phyloP scores from a whole-genome alignment of 2,329 filamentous ascomycete genomes.

The Trichoderma cornu-damae region DNA sequence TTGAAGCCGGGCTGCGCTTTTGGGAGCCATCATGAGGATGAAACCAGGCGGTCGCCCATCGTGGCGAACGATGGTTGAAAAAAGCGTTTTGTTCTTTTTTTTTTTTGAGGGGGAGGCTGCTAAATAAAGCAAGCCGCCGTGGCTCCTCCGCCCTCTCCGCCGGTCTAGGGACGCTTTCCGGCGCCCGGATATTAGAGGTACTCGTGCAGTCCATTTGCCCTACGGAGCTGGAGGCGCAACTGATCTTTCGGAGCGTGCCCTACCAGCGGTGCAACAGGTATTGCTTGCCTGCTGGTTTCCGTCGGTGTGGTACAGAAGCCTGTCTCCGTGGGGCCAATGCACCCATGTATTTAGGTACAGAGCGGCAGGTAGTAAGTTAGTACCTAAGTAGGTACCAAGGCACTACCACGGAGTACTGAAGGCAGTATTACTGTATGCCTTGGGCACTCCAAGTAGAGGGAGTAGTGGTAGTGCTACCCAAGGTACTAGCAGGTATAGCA shows the following conservation, averaged over 20 bases:
- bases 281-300: conserved; percentile 10
- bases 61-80: too few relatives aligned
- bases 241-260: background rate
- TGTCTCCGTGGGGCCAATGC: background rate
- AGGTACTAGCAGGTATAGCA: too few relatives aligned
- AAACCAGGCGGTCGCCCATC: background rate
- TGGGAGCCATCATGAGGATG: conserved; percentile 1
- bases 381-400: too few relatives aligned
- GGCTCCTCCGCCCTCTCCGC: conserved; percentile 1
- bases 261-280: background rate
- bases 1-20: conserved; percentile 5
- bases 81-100: too few relatives aligned
- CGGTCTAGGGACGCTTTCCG: conserved; percentile 8
- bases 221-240: background rate
- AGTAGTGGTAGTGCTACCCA: too few relatives aligned
- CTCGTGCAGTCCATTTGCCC: background rate
- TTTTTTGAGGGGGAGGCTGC: conserved; percentile 2
- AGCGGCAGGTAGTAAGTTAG: too few relatives aligned
- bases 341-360: background rate
- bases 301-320: conserved; percentile 7
- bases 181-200: conserved; percentile 11
- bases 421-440: too few relatives aligned
- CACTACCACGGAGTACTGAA: too few relatives aligned
- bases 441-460: too few relatives aligned
- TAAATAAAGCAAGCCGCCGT: conserved; percentile 1